These are phyloP conservation scores for Rubroboletus pulcherrimus DNA, from an alignment of 768 basidiomycete genomes.

Conservation along the genomic window DNA sequence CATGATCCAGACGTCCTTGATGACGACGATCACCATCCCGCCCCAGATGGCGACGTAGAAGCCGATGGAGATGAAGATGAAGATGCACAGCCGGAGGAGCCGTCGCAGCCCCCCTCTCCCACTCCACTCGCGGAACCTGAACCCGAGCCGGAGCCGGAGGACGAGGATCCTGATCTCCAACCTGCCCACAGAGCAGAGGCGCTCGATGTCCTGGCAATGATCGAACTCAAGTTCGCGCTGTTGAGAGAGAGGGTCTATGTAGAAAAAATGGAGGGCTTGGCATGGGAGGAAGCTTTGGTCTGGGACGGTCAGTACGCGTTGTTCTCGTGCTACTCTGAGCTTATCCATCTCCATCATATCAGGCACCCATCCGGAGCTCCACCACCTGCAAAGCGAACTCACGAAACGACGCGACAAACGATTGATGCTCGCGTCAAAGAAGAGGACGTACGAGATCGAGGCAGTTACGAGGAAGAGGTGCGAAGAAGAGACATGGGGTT, in stretches of 20 bases:
- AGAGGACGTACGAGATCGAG: conserved; percentile 64
- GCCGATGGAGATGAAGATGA: conserved; percentile 35
- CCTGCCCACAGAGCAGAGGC: conserved; percentile 84
- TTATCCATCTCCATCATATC: neutral
- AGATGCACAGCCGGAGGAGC: conserved; percentile 26
- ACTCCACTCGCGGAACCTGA: conserved; percentile 25
- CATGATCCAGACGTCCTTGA: conserved; percentile 17
- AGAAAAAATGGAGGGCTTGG: conserved; percentile 89
- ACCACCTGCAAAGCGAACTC: conserved; percentile 77
- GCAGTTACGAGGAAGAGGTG: conserved; percentile 60
- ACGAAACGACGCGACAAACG: conserved; percentile 76
- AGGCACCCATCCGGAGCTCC: conserved; percentile 86
- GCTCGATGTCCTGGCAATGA: conserved; percentile 79
- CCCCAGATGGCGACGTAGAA: conserved; percentile 15
- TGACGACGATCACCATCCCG: conserved; percentile 22
- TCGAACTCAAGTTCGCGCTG: conserved; percentile 91
- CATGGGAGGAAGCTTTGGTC: conserved; percentile 83
- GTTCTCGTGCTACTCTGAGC: neutral
- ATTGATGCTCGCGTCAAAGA: conserved; percentile 72
- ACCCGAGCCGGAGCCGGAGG: conserved; percentile 27
- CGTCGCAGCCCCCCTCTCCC: conserved; percentile 24
- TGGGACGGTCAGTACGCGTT: conserved; percentile 55
- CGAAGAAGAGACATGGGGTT: conserved; percentile 71
- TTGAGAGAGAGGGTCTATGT: conserved; percentile 85
- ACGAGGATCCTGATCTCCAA: conserved; percentile 67